phyloP scores from a whole-genome alignment of 768 basidiomycete species.

The Podaxis carcinomalis region DNA sequence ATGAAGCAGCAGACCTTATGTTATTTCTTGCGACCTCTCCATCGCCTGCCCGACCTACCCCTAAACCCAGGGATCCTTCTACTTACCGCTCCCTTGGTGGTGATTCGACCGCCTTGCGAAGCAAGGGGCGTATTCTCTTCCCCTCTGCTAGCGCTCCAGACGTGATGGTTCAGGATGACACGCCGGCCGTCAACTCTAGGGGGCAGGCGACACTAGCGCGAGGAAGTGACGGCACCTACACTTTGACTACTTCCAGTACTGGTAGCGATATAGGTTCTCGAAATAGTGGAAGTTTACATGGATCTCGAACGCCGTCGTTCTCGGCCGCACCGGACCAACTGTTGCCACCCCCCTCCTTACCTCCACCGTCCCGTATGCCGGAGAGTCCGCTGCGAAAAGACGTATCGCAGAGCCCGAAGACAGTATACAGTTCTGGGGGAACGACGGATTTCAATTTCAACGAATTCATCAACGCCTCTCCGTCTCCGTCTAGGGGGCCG shows the following conservation, averaged over 20 bases:
- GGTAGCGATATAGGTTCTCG: constrained; percentile 26
- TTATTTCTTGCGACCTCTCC: constrained; percentile 82
- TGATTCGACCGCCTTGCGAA: constrained; percentile 28
- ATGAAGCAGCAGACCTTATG: constrained; percentile 85
- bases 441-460: constrained; percentile 55
- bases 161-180: constrained; percentile 1
- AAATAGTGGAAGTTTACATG: constrained; percentile 11
- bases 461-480: constrained; percentile 73
- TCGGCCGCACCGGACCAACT: constrained; percentile 18
- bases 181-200: neutral
- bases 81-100: constrained; percentile 56
- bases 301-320: constrained; percentile 6
- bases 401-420: constrained; percentile 10
- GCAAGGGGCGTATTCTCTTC: constrained; percentile 69
- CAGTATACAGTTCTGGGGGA: constrained; percentile 16
- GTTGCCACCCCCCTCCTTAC: constrained; percentile 16
- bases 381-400: constrained; percentile 17
- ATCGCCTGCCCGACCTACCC: constrained; percentile 64
- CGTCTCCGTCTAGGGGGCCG: constrained; percentile 46
- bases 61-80: constrained; percentile 49
- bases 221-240: constrained; percentile 38
- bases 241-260: constrained; percentile 39
- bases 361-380: constrained; percentile 7
- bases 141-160: constrained; percentile 27
- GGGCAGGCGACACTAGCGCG: constrained; percentile 21